Evolutionary conservation across 1,139 yeast species (phyloP).

Genomic region (Hyphopichia wangnamkhiaoensis): DNA sequence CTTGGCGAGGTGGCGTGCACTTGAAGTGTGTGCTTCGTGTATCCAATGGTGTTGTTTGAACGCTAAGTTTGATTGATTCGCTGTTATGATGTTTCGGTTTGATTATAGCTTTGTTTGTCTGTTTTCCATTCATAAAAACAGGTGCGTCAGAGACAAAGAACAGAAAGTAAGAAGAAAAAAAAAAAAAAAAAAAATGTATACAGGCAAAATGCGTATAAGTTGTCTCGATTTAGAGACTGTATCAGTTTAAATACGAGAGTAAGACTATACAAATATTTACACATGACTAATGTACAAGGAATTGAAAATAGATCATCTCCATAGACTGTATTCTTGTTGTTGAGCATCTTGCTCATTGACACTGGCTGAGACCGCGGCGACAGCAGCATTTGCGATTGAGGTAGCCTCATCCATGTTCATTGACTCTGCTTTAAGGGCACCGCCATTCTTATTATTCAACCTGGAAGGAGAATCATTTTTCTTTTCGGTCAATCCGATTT

Average conservation of each 20-base stretch:
- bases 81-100: not conserved
- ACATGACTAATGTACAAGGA: not conserved
- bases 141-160: not conserved
- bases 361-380: conserved; percentile 34
- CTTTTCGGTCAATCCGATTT: too few relatives aligned
- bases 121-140: not conserved
- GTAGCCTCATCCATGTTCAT: conserved; percentile 25
- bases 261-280: not conserved
- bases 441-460: too few relatives aligned
- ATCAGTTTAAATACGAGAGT: too few relatives aligned
- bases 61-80: not conserved
- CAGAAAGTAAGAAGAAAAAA: too few relatives aligned
- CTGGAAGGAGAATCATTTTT: too few relatives aligned
- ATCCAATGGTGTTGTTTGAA: not conserved
- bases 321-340: conserved; percentile 37
- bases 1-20: too few relatives aligned
- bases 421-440: too few relatives aligned
- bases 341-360: conserved; percentile 29
- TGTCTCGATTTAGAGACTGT: too few relatives aligned
- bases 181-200: too few relatives aligned
- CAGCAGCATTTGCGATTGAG: conserved; percentile 38
- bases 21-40: not conserved
- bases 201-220: too few relatives aligned
- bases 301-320: conserved; percentile 35
- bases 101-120: too few relatives aligned